Evolutionary conservation across 2,329 filamentous ascomycete genomes (phyloP).

Genomic region (Thelonectria discophora): DNA sequence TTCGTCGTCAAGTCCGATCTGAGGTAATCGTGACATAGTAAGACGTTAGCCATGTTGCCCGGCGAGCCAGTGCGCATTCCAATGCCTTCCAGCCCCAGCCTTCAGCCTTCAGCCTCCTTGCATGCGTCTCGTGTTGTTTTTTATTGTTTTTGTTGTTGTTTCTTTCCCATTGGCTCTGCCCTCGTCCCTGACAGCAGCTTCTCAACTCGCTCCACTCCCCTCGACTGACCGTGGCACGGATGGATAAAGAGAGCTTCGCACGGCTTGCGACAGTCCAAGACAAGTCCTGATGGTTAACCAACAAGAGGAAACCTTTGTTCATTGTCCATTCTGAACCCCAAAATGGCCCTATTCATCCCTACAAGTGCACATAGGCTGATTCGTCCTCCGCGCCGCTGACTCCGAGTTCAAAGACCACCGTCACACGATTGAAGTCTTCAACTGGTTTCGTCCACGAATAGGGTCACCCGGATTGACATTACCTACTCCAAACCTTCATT

Average conservation of each 20-base stretch:
- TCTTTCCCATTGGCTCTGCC: background rate
- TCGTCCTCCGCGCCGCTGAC: background rate
- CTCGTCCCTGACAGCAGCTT: background rate
- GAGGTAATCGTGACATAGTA: background rate
- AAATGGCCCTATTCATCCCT: background rate
- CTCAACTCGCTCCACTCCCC: slow-evolving; percentile 2
- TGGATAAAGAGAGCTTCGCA: too few species aligned
- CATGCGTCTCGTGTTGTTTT: background rate
- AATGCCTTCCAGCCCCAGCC: too few species aligned
- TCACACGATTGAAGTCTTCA: background rate
- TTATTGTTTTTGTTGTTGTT: slow-evolving; percentile 4
- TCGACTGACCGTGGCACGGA: slow-evolving; percentile 10
- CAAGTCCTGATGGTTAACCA: too few species aligned
- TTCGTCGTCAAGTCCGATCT: background rate
- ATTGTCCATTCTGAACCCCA: background rate
- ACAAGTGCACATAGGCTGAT: background rate
- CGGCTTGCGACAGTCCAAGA: too few species aligned
- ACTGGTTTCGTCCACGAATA: background rate
- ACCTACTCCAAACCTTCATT: too few species aligned
- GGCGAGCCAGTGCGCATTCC: slow-evolving; percentile 9
- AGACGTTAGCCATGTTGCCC: too few species aligned
- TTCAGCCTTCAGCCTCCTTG: background rate
- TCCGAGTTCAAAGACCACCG: background rate
- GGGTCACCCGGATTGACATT: background rate
- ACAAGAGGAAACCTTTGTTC: too few species aligned